Percentiles rank a stretch among this genome's conserved stretches.
These are phyloP conservation scores for Penicillium sp. DNA, from an alignment of 2,329 filamentous ascomycete species.

Conservation along the genomic window DNA sequence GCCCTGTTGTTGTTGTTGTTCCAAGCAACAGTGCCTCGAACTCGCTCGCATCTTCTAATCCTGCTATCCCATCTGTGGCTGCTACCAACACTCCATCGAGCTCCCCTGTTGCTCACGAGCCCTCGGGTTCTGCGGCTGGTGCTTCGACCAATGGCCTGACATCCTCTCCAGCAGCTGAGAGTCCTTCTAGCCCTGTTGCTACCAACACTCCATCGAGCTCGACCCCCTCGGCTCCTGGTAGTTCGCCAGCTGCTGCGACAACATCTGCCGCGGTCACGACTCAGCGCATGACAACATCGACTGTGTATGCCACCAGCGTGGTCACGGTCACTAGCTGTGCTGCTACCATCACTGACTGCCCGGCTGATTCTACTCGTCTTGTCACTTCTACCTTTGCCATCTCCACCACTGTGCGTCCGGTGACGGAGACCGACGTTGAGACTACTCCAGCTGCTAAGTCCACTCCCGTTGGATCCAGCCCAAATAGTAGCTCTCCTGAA, in stretches of 20 bases:
- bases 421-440: constrained; percentile 26
- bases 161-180: background rate
- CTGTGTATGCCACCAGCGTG: constrained; percentile 36
- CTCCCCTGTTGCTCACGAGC: background rate
- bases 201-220: background rate
- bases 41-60: background rate
- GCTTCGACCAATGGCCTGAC: too few species aligned
- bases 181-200: background rate
- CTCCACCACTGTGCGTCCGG: constrained; percentile 60
- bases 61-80: background rate
- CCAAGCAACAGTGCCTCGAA: background rate
- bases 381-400: constrained; percentile 57
- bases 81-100: background rate
- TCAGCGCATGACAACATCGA: constrained; percentile 33
- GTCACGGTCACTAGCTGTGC: constrained; percentile 43
- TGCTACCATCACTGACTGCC: constrained; percentile 49
- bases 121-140: background rate
- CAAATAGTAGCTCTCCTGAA: background rate
- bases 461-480: background rate
- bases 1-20: background rate
- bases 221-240: background rate
- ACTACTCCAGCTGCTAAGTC: constrained; percentile 13
- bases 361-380: constrained; percentile 49
- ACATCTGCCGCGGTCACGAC: constrained; percentile 5
- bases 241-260: constrained; percentile 20